Evolutionary conservation across 2,329 filamentous ascomycete species (phyloP), one percentile per base, ranked within the genome.

Genomic region (Curvularia hawaiiensis): DNA sequence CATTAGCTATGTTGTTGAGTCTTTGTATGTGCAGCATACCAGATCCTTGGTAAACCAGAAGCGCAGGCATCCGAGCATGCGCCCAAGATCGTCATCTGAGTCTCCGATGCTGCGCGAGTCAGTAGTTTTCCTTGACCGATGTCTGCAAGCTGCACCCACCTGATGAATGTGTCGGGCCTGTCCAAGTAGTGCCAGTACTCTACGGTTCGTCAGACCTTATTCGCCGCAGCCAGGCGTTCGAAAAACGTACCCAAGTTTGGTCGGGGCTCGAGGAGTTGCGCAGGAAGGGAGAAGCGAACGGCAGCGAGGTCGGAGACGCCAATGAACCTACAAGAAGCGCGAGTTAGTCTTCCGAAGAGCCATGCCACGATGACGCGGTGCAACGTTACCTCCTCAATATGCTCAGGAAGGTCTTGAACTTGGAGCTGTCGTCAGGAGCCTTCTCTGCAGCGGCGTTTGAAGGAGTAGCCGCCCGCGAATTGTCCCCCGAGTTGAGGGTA

Each of bases 161-260:
- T 85, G 62, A 85, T 84, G 74, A 99, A 97, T 47, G 93, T 91
- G 77, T 96, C 96, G 22, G 94, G 94, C 67, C 92, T 87, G 78
- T 99, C 95, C 75, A 99, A 84, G 73, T 99, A 99, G 72, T 96
- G 96, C 95, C 95, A 99, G 80, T 98, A 99, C 81, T 99, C 95
- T 87, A 68, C 52, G 50, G 38, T 43, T 35, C 44, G 66, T 72
- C 64, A 76, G 72, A 66, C 50, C 45, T 28, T 45, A 43, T 61
- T 16, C 16, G 28, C 38, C 43, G 45, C 45, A 43, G 41, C 45
- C 5, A 16, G 31, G 22, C 30, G 38, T 39, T 26, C 6, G 54
- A 46, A 48, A n/a, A 50, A 73, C 79, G 63, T 80, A 87, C 85
- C 85, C 74, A 99, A 83, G 77, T 99, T 99, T 51, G 95, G 95